Evolutionary conservation across 768 basidiomycete species (phyloP), one percentile per base, ranked within the genome.

Genomic region (Lentinula guzmanii): DNA sequence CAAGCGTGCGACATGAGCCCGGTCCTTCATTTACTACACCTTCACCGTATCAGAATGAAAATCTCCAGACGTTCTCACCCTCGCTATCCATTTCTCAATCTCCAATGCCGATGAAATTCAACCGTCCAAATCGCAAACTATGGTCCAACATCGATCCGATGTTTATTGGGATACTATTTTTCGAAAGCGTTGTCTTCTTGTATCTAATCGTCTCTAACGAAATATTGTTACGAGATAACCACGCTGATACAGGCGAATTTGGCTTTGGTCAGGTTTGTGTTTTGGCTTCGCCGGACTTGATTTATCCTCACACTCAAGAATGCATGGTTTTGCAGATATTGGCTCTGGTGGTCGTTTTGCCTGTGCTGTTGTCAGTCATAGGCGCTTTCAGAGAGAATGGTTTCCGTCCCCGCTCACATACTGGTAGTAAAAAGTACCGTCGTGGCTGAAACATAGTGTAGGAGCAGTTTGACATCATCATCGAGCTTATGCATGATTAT

Each of bases 201-300:
- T 79, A 78, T 63, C 77, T 79, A 55, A 69, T 79, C 35, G 72
- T 75, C 6, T 75, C 74, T 1, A 77, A 68, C 45, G 77, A 79
- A 64, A 65, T 75, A 9, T 63, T 78, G 45, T 61, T 77, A 50
- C 54, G 62, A 54, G 68, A 67, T 56, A 77, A 78, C 54, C 34
- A 41, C 34, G 28, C 55, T 6, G 46, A 50, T 33, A 45, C 52
- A 42, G n/a, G 34, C 42, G 28, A 43, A 54, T 77, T 76, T 72
- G 71, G 74, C 1, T 79, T 78, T 68, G 77, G 77, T 15, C 77
- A 74, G 67, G 73, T 74, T 64, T 35, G 58, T 51, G 11, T 18
- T 35, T 28, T 48, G 34, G 31, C 21, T 21, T 28, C 28, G 3
- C 28, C 28, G 28, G 28, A 24, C 28, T 28, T 28, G 3, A n/a